Base-by-base conservation (phyloP, 2,329 filamentous ascomycete species). In the Zelopaecilomyces penicillatus region DNA sequence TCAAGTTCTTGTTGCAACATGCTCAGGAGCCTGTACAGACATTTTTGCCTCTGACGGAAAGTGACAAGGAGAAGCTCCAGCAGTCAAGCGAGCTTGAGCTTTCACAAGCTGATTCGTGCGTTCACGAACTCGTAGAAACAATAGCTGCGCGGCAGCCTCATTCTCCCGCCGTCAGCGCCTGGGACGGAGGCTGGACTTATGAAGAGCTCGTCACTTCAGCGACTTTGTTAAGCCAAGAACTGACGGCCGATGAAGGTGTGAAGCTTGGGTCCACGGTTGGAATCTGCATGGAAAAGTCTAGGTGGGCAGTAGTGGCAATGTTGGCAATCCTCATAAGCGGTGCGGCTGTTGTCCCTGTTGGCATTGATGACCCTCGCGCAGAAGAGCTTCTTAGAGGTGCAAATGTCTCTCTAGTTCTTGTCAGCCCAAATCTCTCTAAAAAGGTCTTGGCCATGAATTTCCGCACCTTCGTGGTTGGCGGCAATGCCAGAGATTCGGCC, bases 211-310 rank as follows among this genome's bases (percentile, higher is more conserved):
- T 19, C 19, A 19, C 19, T 19, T 19, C 19, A 19, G 19, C 19
- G 19, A 19, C 19, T 19, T 19, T 19, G 2, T 19, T 19, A 19
- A 19, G 19, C 19, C 19, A 19, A 19, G 19, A 19, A 19, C 19
- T 19, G 19, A 19, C 19, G 19, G 19, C 19, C 19, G 19, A 19
- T 9, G 9, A 27, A 32, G 42, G 42, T 10, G 33, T 36, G 28
- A n/a, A 12, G 5, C 30, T 4, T n/a, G 42, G 34, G 5, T 26
- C 4, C 11, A 40, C 33, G 30, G 37, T 44, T 30, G 37, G 29
- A 5, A 27, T 32, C 10, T 44, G 42, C 33, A 31, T 44, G 6
- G 36, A 39, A 31, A 44, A 44, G 36, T 44, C 35, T 7, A 44
- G 32, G 35, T 44, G 35, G 42, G 42, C 35, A 10, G 36, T 39